phyloP scores from a whole-genome alignment of 2,329 filamentous ascomycete genomes.

The Davidsoniella virescens region DNA sequence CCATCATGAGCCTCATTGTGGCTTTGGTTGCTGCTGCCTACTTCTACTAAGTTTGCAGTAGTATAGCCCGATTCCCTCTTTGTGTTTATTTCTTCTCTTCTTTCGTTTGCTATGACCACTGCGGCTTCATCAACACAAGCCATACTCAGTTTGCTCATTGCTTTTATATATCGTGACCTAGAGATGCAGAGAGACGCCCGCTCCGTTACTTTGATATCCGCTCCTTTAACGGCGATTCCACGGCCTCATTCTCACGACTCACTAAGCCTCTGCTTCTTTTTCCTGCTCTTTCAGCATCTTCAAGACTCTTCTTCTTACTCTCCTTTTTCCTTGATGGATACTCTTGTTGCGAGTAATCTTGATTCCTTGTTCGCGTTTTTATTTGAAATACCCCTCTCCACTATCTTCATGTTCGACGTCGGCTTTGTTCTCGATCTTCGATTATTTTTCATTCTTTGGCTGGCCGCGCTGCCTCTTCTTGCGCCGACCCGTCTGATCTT shows the following conservation, averaged over 20 bases:
- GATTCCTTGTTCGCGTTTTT: slow-evolving; percentile 3
- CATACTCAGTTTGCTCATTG: too few relatives aligned
- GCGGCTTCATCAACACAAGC: too few relatives aligned
- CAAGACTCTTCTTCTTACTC: neutral
- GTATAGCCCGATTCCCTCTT: neutral
- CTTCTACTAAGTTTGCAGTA: slow-evolving; percentile 25
- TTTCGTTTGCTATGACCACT: neutral
- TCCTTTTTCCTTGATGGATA: slow-evolving; percentile 8
- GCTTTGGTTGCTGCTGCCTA: slow-evolving; percentile 37
- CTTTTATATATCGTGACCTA: neutral
- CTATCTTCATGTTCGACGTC: slow-evolving; percentile 8
- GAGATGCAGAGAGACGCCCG: neutral
- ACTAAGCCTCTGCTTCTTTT: neutral
- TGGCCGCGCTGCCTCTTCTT: neutral
- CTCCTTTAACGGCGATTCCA: neutral
- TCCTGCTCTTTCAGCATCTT: neutral
- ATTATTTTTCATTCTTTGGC: neutral
- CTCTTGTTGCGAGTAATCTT: slow-evolving; percentile 4
- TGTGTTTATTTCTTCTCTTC: neutral
- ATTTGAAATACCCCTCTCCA: neutral
- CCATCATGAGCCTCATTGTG: slow-evolving; percentile 37
- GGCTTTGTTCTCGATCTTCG: slow-evolving; percentile 15
- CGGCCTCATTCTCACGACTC: too few relatives aligned
- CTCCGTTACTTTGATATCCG: neutral
- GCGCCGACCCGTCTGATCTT: neutral